These are phyloP conservation scores for Saccharomycopsis hybrid DNA, from an alignment of 1,139 yeast genomes.

Conservation along the genomic window DNA sequence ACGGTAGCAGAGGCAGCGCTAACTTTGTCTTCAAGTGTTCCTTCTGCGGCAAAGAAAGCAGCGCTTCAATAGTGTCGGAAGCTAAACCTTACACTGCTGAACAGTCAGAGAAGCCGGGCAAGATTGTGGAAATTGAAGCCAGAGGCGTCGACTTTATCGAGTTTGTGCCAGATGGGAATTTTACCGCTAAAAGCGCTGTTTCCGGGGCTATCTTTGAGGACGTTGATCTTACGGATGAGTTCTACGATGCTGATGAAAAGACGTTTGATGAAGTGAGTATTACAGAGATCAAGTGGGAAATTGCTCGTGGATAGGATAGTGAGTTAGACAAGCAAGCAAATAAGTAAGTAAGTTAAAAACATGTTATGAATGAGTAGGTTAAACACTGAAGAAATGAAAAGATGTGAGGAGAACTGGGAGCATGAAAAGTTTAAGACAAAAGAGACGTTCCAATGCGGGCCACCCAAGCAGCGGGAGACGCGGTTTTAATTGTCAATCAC, in stretches of 20 bases:
- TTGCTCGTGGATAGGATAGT: constrained; percentile 26
- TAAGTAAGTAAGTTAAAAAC: too few species aligned
- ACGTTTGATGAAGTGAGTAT: constrained; percentile 77
- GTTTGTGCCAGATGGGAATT: constrained; percentile 61
- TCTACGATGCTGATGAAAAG: constrained; percentile 94
- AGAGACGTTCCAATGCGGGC: too few species aligned
- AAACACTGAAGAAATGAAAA: too few species aligned
- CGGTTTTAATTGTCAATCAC: too few species aligned
- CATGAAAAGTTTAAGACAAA: too few species aligned
- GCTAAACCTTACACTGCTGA: constrained; percentile 33
- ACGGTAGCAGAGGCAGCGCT: constrained; percentile 78
- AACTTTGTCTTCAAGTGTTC: constrained; percentile 77
- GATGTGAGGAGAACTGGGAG: too few species aligned
- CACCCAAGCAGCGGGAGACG: too few species aligned
- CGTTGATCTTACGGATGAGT: constrained; percentile 76
- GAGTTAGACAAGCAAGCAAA: too few species aligned
- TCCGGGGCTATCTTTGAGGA: constrained; percentile 49
- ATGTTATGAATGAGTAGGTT: too few species aligned
- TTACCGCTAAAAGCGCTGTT: constrained; percentile 53
- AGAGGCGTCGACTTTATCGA: constrained; percentile 75
- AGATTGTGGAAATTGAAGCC: constrained; percentile 65
- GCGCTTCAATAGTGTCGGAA: constrained; percentile 31
- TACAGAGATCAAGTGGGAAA: constrained; percentile 61
- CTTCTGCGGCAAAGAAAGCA: constrained; percentile 29
- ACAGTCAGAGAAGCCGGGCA: constrained; percentile 30